These are phyloP conservation scores for Suhomyces taliae DNA, from an alignment of 1,139 yeast genomes.

Conservation along the genomic window DNA sequence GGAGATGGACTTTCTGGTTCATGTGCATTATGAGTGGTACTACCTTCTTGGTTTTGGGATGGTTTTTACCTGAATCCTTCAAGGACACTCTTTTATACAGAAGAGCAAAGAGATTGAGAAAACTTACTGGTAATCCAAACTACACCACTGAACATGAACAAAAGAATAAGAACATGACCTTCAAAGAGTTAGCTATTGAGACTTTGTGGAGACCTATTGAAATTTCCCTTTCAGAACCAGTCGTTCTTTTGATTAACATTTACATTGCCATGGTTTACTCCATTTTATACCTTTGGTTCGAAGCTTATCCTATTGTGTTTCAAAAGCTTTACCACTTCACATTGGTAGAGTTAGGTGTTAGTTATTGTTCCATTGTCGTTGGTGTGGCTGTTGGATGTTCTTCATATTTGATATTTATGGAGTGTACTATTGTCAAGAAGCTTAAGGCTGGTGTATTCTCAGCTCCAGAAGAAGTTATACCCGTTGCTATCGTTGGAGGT, in stretches of 20 bases:
- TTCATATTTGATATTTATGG: slow-evolving; percentile 24
- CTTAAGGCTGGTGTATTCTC: slow-evolving; percentile 22
- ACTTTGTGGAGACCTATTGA: slow-evolving; percentile 51
- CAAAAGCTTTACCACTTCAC: slow-evolving; percentile 45
- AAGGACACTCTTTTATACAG: slow-evolving; percentile 33
- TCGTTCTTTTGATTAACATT: slow-evolving; percentile 45
- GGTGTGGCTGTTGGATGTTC: slow-evolving; percentile 37
- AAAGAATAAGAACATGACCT: slow-evolving; percentile 19
- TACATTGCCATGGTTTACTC: slow-evolving; percentile 57
- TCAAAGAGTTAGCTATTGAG: slow-evolving; percentile 29
- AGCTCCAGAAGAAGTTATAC: slow-evolving; percentile 42
- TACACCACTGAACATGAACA: slow-evolving; percentile 31
- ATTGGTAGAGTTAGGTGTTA: slow-evolving; percentile 45
- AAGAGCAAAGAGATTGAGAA: slow-evolving; percentile 36
- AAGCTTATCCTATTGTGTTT: slow-evolving; percentile 60
- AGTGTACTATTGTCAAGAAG: slow-evolving; percentile 23
- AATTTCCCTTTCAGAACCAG: slow-evolving; percentile 44
- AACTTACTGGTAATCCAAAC: slow-evolving; percentile 30
- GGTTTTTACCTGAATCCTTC: slow-evolving; percentile 36
- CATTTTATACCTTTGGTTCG: slow-evolving; percentile 56
- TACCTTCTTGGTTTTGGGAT: slow-evolving; percentile 24
- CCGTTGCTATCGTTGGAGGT: slow-evolving; percentile 46
- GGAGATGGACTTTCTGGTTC: slow-evolving; percentile 45
- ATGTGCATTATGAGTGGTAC: slow-evolving; percentile 31
- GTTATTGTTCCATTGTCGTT: slow-evolving; percentile 43